Base-by-base conservation (phyloP, 495 filamentous ascomycete species). In the Cercophora newfieldiana region DNA sequence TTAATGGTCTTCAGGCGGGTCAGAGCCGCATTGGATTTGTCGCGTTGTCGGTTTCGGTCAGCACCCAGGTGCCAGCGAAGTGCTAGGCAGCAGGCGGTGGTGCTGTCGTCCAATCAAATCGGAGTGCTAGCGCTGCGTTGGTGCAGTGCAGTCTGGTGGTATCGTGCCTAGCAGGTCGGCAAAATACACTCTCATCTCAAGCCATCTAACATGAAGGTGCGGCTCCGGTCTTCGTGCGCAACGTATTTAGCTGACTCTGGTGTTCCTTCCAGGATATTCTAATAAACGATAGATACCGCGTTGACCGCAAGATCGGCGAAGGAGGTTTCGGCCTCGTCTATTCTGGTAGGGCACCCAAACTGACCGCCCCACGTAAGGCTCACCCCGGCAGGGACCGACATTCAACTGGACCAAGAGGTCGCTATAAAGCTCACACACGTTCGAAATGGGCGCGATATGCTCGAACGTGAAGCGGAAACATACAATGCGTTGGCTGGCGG, bases 251-350 rank as follows among this genome's bases (percentile, higher is more conserved):
- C 48, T 33, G 30, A 33, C 30, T 33, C 12, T 33, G 30, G 30
- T 56, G 53, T 25, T 29, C 18, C 53, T 56, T 56, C 53, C 25
- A 56, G 53, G 53, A 56, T 61, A 73, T 71, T 57, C 59, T 67
- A 14, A 61, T 74, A 28, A 59, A 63, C 53, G 66, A 69, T 24
- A 70, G 67, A 69, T 71, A 72, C 60, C 62, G 69, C 18, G 30
- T 77, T 61, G 67, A 69, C 44, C 50, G 54, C 48, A 70, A 70
- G 63, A 74, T 73, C 49, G 75, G 68, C 61, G 49, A 65, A 63
- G 75, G 75, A 61, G 67, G 72, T 49, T 74, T 71, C 61, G 74
- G 75, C 48, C 22, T 59, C 29, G 72, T 77, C 48, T 74, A 71
- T 63, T 62, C 55, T 29, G 66, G 69, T 73, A 59, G 4, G 54